Percentiles rank a stretch among this genome's conserved stretches.
phyloP scores from a whole-genome alignment of 2,329 filamentous ascomycete species.

The Nectriaceae sp. region DNA sequence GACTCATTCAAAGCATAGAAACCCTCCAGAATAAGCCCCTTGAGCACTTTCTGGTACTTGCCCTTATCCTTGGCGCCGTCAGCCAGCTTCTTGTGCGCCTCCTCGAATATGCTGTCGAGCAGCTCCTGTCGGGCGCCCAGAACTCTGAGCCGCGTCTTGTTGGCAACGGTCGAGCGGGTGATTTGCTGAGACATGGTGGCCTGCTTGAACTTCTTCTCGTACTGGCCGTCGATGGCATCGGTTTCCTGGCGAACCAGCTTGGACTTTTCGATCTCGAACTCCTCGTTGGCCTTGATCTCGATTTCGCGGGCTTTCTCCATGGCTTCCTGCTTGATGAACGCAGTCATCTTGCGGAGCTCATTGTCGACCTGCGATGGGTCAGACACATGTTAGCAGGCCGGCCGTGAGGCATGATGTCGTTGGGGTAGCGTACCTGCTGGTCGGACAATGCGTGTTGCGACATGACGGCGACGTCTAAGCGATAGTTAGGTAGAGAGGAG shows the following conservation, averaged over 20 bases:
- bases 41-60: conserved; percentile 76
- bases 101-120: conserved; percentile 86
- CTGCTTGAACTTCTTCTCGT: conserved; percentile 99
- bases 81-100: conserved; percentile 71
- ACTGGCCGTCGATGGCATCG: conserved; percentile 84
- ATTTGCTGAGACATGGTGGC: conserved; percentile 99
- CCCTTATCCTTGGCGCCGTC: conserved; percentile 65
- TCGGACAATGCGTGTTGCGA: conserved; percentile 97
- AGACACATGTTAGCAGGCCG: conserved; percentile 17
- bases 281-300: conserved; percentile 96
- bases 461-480: conserved; percentile 60
- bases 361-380: conserved; percentile 72
- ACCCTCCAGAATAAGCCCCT: conserved; percentile 84
- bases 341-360: conserved; percentile 99
- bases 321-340: conserved; percentile 99
- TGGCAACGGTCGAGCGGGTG: conserved; percentile 91
- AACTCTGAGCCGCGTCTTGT: conserved; percentile 91
- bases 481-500: conserved; percentile 11
- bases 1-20: conserved; percentile 85
- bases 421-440: conserved; percentile 72
- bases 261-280: conserved; percentile 98
- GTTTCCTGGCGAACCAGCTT: conserved; percentile 97
- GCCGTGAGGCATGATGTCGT: conserved; percentile 18
- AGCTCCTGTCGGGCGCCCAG: conserved; percentile 86
- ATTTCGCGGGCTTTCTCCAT: conserved; percentile 97